These are phyloP conservation scores for Galeopsis tetrahit DNA, from an alignment of 257 asterid species.

Conservation along the genomic window DNA sequence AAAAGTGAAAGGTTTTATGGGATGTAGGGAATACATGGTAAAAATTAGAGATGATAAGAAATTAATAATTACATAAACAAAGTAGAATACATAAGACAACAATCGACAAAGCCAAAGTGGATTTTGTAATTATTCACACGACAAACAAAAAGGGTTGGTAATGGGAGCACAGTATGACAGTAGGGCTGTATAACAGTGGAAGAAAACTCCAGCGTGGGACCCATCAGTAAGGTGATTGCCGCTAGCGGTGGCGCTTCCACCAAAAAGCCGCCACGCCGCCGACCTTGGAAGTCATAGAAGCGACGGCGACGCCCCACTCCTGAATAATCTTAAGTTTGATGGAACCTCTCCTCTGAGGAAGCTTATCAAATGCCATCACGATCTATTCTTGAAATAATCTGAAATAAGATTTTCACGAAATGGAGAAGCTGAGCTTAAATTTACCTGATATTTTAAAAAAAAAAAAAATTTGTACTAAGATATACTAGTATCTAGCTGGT, in stretches of 20 bases:
- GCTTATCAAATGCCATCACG: not conserved
- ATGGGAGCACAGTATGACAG: not conserved
- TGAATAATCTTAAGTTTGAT: constrained; percentile 26
- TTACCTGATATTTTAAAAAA: too few relatives aligned
- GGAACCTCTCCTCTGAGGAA: constrained; percentile 18
- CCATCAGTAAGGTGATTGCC: not conserved
- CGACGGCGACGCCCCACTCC: constrained; percentile 20
- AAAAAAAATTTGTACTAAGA: too few relatives aligned
- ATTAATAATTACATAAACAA: too few relatives aligned
- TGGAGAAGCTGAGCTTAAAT: too few relatives aligned
- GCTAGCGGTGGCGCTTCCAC: not conserved
- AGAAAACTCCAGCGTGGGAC: not conserved
- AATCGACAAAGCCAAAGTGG: not conserved
- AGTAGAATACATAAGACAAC: not conserved
- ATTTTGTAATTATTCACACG: not conserved
- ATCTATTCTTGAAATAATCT: too few relatives aligned
- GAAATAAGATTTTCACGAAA: too few relatives aligned
- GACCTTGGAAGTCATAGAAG: not conserved
- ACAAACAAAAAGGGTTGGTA: not conserved
- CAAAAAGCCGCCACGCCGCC: constrained; percentile 19
- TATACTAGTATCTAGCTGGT: too few relatives aligned
- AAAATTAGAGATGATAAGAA: too few relatives aligned
- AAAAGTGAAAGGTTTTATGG: too few relatives aligned
- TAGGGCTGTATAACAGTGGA: not conserved
- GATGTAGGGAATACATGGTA: too few relatives aligned